phyloP scores from a whole-genome alignment of 306 rosid genomes.

The Clitoria ternatea region DNA sequence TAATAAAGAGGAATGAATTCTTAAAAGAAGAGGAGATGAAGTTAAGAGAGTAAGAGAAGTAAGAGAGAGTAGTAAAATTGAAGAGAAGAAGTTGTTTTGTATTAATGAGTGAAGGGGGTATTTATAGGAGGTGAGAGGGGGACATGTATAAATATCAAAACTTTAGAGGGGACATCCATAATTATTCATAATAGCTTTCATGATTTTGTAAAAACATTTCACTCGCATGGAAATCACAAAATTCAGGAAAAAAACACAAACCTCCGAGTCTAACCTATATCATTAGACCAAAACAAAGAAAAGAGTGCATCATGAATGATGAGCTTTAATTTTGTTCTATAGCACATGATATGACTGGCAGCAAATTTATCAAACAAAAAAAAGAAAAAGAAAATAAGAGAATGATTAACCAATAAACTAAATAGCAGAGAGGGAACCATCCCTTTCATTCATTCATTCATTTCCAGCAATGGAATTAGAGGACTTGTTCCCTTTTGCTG shows the following conservation, averaged over 20 bases:
- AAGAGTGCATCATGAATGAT: not conserved
- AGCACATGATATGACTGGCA: not conserved
- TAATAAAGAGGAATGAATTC: too few species aligned
- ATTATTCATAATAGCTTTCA: too few species aligned
- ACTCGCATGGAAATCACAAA: not conserved
- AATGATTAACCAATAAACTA: conserved; percentile 20
- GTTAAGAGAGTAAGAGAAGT: too few species aligned
- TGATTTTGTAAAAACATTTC: not conserved
- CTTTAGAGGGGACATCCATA: too few species aligned
- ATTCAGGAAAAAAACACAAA: not conserved
- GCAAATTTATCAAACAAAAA: not conserved
- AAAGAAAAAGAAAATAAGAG: not conserved
- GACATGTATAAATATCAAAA: too few species aligned
- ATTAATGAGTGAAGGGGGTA: too few species aligned
- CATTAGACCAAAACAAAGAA: not conserved
- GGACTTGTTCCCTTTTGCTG: conserved; percentile 12
- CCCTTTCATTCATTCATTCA: conserved; percentile 7
- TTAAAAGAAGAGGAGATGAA: too few species aligned
- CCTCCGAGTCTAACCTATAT: not conserved
- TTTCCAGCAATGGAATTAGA: conserved; percentile 29
- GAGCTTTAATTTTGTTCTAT: not conserved
- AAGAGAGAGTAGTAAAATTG: too few species aligned
- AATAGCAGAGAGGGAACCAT: conserved; percentile 8
- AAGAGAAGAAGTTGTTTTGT: too few species aligned
- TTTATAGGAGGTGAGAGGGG: too few species aligned